phyloP scores from a whole-genome alignment of 176 grass and related monocot genomes.

The Microstegium vimineum region DNA sequence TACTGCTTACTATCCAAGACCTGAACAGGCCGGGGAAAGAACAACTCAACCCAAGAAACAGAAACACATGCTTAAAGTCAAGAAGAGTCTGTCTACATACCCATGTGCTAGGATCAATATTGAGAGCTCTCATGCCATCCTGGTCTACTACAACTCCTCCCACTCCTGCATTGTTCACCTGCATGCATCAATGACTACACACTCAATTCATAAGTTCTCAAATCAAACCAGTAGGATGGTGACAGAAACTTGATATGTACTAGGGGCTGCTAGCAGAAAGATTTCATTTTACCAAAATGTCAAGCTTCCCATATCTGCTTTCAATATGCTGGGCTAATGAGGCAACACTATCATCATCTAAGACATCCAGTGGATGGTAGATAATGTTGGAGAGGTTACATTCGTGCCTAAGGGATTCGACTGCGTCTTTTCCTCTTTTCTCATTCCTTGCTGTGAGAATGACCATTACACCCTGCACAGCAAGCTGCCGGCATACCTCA shows the following conservation, averaged over 20 bases:
- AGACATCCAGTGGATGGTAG: conserved; percentile 61
- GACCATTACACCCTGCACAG: conserved; percentile 31
- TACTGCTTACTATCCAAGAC: too few relatives aligned
- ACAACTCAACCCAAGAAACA: too few relatives aligned
- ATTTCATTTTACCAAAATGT: conserved; percentile 47
- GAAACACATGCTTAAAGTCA: not conserved
- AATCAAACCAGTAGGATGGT: not conserved
- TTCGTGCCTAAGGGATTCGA: conserved; percentile 28
- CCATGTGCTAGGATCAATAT: conserved; percentile 47
- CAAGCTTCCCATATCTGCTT: conserved; percentile 50
- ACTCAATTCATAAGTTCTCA: not conserved
- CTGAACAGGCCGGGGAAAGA: too few relatives aligned
- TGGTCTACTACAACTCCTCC: conserved; percentile 30
- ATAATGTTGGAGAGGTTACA: conserved; percentile 35
- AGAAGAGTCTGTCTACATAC: not conserved
- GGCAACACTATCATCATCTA: conserved; percentile 25
- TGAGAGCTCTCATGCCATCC: conserved; percentile 46
- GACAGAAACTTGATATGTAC: too few relatives aligned
- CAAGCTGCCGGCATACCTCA: conserved; percentile 21
- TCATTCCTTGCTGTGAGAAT: conserved; percentile 67
- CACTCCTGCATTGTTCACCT: conserved; percentile 62
- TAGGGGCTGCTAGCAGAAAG: not conserved
- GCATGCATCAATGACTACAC: not conserved
- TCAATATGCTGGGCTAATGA: conserved; percentile 39
- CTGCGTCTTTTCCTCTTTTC: conserved; percentile 39